Evolutionary conservation across 2,329 filamentous ascomycete genomes (phyloP), one percentile per base, ranked within the genome.

Genomic region (Rutstroemia sydowiana): DNA sequence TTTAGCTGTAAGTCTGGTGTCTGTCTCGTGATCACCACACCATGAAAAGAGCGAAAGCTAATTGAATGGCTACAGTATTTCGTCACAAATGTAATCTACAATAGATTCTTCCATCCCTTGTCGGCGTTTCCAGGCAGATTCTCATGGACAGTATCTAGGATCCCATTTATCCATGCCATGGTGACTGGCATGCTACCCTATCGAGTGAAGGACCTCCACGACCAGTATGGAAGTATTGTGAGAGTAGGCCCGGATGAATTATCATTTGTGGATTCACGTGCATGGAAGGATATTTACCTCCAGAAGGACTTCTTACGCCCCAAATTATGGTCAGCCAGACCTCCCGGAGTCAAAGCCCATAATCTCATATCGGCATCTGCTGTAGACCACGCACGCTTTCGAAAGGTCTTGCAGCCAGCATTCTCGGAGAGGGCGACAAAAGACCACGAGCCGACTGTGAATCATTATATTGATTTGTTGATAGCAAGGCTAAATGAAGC

Each of bases 41-140:
- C n/a, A n/a, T n/a, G n/a, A n/a, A n/a, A n/a, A n/a, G n/a, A n/a
- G n/a, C n/a, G n/a, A n/a, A n/a, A n/a, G n/a, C n/a, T n/a, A n/a
- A n/a, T n/a, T n/a, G n/a, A n/a, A n/a, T n/a, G n/a, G n/a, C n/a
- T n/a, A n/a, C n/a, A 39, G 36, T 39, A 18, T 18, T 3, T 39
- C 18, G 7, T 18, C 36, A 39, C 11, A 14, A 18, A 3, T 16
- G 20, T 32, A 8, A 46, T 52, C 41, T 57, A 57, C 36, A 50
- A 55, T 23, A 16, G 53, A 1, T 52, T 37, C n/a, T 59, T 61
- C 30, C 66, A 70, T 39, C 67, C 64, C 2, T 54, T 64, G 2
- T 56, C 61, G 6, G 60, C 60, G 26, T 67, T 62, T 47, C 63
- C 63, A 1, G 66, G 66, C 1, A 67, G 67, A 1, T 57, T 50